Conservation (phyloP, 2,329 filamentous ascomycete genomes). For the Neonectria sp. region DNA sequence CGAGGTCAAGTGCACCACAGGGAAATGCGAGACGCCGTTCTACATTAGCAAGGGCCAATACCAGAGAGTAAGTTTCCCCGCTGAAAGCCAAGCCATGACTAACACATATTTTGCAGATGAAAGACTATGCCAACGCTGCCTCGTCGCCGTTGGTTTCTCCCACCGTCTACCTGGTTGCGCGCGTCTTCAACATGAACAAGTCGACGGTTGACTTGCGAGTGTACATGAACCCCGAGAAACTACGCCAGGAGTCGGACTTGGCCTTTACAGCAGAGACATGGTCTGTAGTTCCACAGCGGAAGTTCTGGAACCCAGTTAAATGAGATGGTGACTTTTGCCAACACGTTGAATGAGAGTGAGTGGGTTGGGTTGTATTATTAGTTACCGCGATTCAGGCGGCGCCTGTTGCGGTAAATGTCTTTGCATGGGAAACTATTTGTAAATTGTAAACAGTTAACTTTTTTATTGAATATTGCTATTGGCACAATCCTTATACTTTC, state of each 20-base stretch:
- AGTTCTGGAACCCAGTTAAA: neutral
- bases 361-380: neutral
- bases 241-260: constrained; percentile 43
- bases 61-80: constrained; percentile 49
- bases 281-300: constrained; percentile 30
- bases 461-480: no score
- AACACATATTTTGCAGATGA: constrained; percentile 41
- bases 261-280: constrained; percentile 37
- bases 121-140: constrained; percentile 20
- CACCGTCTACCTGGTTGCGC: constrained; percentile 58
- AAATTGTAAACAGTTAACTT: neutral
- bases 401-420: neutral
- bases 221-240: constrained; percentile 56
- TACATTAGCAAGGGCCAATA: constrained; percentile 64
- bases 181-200: constrained; percentile 56
- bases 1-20: constrained; percentile 66
- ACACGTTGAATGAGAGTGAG: neutral
- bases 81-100: neutral
- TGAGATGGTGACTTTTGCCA: neutral
- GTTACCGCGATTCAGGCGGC: neutral
- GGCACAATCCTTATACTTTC: no score
- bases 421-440: neutral
- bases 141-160: constrained; percentile 9
- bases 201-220: constrained; percentile 51
- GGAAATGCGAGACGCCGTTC: constrained; percentile 56